Percentiles rank a stretch among this genome's conserved stretches.
These are phyloP conservation scores for Acanthochlamys bracteata DNA, from an alignment of 106 monocot species.

Conservation along the genomic window DNA sequence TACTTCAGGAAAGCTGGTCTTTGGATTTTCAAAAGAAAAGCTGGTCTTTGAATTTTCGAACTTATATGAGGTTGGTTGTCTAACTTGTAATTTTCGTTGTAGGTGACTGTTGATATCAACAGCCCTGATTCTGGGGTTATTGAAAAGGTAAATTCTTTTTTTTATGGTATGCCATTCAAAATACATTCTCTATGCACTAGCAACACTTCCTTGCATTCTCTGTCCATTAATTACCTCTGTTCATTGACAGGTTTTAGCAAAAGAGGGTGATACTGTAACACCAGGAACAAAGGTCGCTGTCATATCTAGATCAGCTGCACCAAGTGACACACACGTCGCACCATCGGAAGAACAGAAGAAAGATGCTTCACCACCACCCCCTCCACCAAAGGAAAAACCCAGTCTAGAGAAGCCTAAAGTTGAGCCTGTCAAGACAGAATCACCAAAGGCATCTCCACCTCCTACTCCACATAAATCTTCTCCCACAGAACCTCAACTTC, in stretches of 20 bases:
- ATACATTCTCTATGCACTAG: neutral
- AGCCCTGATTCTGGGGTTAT: constrained; percentile 93
- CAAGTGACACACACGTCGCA: constrained; percentile 60
- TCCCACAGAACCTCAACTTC: constrained; percentile 87
- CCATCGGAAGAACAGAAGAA: constrained; percentile 74
- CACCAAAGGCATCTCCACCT: constrained; percentile 45
- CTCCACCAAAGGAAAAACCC: constrained; percentile 22
- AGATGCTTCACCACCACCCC: constrained; percentile 18
- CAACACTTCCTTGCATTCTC: neutral
- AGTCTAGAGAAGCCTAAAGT: constrained; percentile 26
- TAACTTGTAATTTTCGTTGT: constrained; percentile 2
- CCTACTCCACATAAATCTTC: constrained; percentile 35
- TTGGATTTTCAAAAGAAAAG: neutral
- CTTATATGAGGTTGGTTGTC: neutral
- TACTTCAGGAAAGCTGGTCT: constrained; percentile 6
- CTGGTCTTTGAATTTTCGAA: neutral
- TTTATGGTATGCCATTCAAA: neutral
- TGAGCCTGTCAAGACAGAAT: constrained; percentile 29
- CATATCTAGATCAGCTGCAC: constrained; percentile 76
- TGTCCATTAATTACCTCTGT: neutral
- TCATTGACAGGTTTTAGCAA: constrained; percentile 55
- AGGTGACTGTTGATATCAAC: constrained; percentile 94
- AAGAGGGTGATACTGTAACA: constrained; percentile 93
- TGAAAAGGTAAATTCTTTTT: constrained; percentile 43
- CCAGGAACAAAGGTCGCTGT: constrained; percentile 93